phyloP scores from a whole-genome alignment of 768 basidiomycete genomes.

The Saitozyma podzolica region DNA sequence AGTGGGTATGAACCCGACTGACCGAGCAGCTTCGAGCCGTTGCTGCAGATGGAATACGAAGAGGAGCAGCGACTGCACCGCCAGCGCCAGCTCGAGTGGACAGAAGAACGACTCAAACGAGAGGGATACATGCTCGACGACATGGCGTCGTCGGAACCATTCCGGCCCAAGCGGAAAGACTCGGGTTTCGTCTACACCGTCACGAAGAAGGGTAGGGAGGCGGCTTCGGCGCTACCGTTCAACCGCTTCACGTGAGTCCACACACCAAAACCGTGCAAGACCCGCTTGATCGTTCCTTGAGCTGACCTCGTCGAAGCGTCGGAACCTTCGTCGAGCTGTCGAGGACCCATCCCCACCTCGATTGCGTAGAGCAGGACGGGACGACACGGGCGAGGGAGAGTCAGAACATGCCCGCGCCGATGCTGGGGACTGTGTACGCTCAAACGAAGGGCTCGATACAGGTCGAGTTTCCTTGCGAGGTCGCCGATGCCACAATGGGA shows the following conservation, averaged over 20 bases:
- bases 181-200: constrained; percentile 57
- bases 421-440: background rate
- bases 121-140: constrained; percentile 73
- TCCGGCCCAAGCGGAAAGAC: background rate
- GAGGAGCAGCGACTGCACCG: constrained; percentile 64
- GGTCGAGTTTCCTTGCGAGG: constrained; percentile 25
- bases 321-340: constrained; percentile 58
- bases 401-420: constrained; percentile 29
- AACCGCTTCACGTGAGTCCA: constrained; percentile 69
- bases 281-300: background rate
- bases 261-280: background rate
- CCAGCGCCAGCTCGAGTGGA: constrained; percentile 70
- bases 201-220: constrained; percentile 61
- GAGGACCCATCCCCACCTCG: constrained; percentile 63
- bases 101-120: constrained; percentile 61
- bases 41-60: constrained; percentile 63
- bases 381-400: constrained; percentile 52
- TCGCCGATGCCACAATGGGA: constrained; percentile 20
- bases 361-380: constrained; percentile 57
- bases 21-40: constrained; percentile 56
- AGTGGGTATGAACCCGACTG: background rate
- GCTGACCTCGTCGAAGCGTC: constrained; percentile 7
- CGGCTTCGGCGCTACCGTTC: constrained; percentile 59
- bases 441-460: constrained; percentile 21
- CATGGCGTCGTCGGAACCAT: constrained; percentile 55